phyloP scores from a whole-genome alignment of 2,329 filamentous ascomycete species.

The Fusarium sp. region DNA sequence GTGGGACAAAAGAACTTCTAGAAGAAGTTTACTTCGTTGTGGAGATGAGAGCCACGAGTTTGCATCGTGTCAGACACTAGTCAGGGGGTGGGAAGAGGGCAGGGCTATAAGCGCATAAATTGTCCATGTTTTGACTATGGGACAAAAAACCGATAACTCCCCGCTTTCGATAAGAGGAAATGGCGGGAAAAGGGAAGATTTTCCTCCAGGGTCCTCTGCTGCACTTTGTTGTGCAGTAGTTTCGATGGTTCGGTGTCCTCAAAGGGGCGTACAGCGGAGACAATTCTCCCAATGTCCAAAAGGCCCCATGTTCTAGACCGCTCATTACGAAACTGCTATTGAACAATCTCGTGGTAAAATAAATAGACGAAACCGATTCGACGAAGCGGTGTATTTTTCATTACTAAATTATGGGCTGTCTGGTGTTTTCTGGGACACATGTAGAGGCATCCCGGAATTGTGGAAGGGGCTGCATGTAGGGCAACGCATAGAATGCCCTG shows the following conservation, averaged over 20 bases:
- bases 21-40: conserved; percentile 29
- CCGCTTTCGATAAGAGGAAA: conserved; percentile 32
- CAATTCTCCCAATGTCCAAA: not conserved
- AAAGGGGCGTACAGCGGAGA: conserved; percentile 23
- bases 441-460: not conserved
- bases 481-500: conserved; percentile 16
- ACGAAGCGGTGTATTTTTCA: conserved; percentile 25
- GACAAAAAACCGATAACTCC: conserved; percentile 21
- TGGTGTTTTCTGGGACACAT: not conserved
- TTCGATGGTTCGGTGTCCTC: not conserved
- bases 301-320: conserved; percentile 27
- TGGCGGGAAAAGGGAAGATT: conserved; percentile 27
- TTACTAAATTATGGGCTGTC: conserved; percentile 9
- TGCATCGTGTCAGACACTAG: conserved; percentile 34
- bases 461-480: conserved; percentile 15
- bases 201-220: conserved; percentile 20
- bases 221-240: conserved; percentile 31
- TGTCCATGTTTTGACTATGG: conserved; percentile 22
- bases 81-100: conserved; percentile 11
- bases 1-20: conserved; percentile 29
- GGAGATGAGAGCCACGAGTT: conserved; percentile 14
- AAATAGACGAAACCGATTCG: conserved; percentile 16
- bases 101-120: conserved; percentile 25
- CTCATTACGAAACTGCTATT: not conserved
- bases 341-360: conserved; percentile 8